Base-by-base conservation (phyloP, 768 basidiomycete genomes). In the Rhodotorula babjevae region DNA sequence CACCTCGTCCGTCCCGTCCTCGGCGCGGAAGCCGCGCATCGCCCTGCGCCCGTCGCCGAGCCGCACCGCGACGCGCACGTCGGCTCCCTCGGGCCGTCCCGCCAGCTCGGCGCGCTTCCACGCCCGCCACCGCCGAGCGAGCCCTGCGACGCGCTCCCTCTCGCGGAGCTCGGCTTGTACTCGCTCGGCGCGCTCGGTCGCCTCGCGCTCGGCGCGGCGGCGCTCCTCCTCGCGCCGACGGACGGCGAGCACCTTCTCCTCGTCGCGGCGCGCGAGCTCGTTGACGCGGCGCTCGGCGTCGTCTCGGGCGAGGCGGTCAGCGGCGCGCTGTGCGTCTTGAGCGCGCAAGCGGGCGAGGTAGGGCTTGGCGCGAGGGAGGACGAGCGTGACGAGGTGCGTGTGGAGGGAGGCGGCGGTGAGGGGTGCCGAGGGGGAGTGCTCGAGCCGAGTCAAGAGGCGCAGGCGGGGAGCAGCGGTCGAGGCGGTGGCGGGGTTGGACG, bases 361-460 rank as follows among this genome's bases (percentile, higher is more conserved):
- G 0, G 93, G 87, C 0, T 80, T 82, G 7, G 92, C 88, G 31
- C 93, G 90, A 0, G 94, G 93, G 2, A 97, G 82, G 61, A 98
- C 85, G 56, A 88, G 85, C 16, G 84, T 84, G 29, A 85, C 84
- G 2, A 98, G 84, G 76, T 94, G 90, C 11, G 85, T 82, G 15
- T 85, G 79, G 29, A 97, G 85, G 1, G 85, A 83, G 5, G 84
- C 76, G 0, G 90, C 84, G 7, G 91, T 87, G 44, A 75, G 61
- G 10, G 65, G 65, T 5, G 87, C 84, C 23, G 82, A 79, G 12
- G 85, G 82, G 19, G 84, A 82, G 18, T 93, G 93, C 77, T 91
- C 87, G 76, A 96, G 89, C 4, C 92, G 88, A 2, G 93, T 91
- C 31, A 98, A 84, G 57, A 97, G 86, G 25, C 91, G 91, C 21